Percentiles rank a stretch among this genome's conserved stretches.
Evolutionary conservation across 2,329 filamentous ascomycete genomes (phyloP).

Genomic region (Calonectria leucothoes): DNA sequence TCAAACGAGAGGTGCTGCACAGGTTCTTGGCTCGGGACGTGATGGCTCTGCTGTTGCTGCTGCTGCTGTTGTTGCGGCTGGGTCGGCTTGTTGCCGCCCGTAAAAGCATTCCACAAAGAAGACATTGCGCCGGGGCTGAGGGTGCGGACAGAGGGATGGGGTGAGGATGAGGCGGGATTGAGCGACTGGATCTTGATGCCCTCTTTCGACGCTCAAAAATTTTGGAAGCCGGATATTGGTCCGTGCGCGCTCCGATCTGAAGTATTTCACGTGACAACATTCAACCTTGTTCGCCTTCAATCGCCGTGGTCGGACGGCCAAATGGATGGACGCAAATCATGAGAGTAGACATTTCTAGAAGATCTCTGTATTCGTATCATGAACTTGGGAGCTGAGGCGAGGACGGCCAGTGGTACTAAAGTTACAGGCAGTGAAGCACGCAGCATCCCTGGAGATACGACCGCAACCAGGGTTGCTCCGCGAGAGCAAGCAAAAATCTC

Average conservation of each 20-base stretch:
- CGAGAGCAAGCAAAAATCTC: neutral
- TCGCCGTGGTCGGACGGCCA: neutral
- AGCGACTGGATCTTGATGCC: conserved; percentile 39
- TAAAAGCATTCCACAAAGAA: conserved; percentile 71
- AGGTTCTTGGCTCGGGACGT: conserved; percentile 57
- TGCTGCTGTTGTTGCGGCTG: conserved; percentile 58
- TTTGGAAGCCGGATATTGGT: conserved; percentile 43
- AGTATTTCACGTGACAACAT: conserved; percentile 24
- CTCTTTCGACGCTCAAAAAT: conserved; percentile 40
- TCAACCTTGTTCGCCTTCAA: conserved; percentile 1
- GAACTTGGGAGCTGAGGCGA: neutral
- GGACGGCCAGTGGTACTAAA: neutral
- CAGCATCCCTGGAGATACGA: neutral
- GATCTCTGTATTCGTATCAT: neutral
- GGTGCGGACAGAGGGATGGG: conserved; percentile 27
- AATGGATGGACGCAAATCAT: neutral
- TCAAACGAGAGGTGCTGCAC: conserved; percentile 73
- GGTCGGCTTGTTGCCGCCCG: conserved; percentile 65
- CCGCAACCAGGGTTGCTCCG: neutral
- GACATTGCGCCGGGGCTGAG: conserved; percentile 56
- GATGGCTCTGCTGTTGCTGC: conserved; percentile 45
- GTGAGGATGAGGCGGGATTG: conserved; percentile 30
- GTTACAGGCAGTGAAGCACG: neutral
- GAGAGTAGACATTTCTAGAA: neutral
- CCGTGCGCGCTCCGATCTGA: conserved; percentile 36